phyloP scores from a whole-genome alignment of 2,329 filamentous ascomycete species.

The Aspergillus oerlinghausenensis region DNA sequence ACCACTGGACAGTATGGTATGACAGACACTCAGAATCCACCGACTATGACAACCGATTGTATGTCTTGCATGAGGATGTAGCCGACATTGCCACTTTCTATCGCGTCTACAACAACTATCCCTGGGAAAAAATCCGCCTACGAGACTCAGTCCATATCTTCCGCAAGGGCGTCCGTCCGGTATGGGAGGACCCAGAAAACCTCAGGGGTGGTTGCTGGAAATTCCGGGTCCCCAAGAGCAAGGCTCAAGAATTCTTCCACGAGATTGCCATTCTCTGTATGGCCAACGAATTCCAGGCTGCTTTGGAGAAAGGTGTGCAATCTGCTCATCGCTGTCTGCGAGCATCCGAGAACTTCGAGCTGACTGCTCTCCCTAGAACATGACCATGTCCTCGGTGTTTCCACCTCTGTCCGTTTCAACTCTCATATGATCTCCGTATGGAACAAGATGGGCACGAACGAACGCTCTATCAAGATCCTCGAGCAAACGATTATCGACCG shows the following conservation, averaged over 20 bases:
- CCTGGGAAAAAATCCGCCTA: slow-evolving; percentile 69
- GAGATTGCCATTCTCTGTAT: slow-evolving; percentile 32
- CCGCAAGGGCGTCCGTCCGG: slow-evolving; percentile 69
- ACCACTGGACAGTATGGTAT: slow-evolving; percentile 47
- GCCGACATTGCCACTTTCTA: slow-evolving; percentile 57
- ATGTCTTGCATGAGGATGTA: slow-evolving; percentile 37
- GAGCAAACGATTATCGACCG: slow-evolving; percentile 68
- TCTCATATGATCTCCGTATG: slow-evolving; percentile 84
- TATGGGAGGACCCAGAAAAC: slow-evolving; percentile 86
- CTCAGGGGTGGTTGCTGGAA: slow-evolving; percentile 84
- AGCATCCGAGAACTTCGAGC: neutral
- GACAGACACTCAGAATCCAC: slow-evolving; percentile 36
- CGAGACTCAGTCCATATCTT: slow-evolving; percentile 76
- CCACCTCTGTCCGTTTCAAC: slow-evolving; percentile 83
- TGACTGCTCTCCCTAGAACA: slow-evolving; percentile 52
- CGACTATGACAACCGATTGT: slow-evolving; percentile 32
- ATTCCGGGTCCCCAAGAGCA: slow-evolving; percentile 77
- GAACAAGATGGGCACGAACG: slow-evolving; percentile 82
- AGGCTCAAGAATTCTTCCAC: slow-evolving; percentile 49
- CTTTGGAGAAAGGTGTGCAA: slow-evolving; percentile 76
- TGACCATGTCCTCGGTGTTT: slow-evolving; percentile 82
- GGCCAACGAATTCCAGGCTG: slow-evolving; percentile 43
- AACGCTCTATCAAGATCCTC: slow-evolving; percentile 71
- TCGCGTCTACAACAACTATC: slow-evolving; percentile 77
- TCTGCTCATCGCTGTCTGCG: neutral